Conservation (phyloP, 1,139 yeast genomes). For the Casaregolazyma suthepensis region DNA sequence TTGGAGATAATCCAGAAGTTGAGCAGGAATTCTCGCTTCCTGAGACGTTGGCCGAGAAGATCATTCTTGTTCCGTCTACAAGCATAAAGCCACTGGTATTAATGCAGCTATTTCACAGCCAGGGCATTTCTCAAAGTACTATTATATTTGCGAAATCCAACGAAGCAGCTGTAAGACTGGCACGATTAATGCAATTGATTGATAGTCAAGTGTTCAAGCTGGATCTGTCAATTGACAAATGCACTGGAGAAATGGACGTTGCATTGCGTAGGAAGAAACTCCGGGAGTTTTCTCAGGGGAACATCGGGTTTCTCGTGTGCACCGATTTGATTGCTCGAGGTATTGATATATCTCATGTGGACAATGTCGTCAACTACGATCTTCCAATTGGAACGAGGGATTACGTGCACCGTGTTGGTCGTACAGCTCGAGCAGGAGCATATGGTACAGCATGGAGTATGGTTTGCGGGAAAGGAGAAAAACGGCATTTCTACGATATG, state of each 20-base stretch:
- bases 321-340: slow-evolving; percentile 96
- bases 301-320: slow-evolving; percentile 58
- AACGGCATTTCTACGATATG: slow-evolving; percentile 50
- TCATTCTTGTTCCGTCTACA: slow-evolving; percentile 26
- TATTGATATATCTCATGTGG: slow-evolving; percentile 67
- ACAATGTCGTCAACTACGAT: slow-evolving; percentile 82
- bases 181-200: slow-evolving; percentile 52
- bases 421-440: slow-evolving; percentile 91
- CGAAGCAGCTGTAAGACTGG: slow-evolving; percentile 73
- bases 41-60: slow-evolving; percentile 29
- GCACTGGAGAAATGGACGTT: slow-evolving; percentile 35
- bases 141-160: slow-evolving; percentile 77
- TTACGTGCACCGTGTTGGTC: slow-evolving; percentile 91
- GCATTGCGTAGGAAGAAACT: slow-evolving; percentile 37
- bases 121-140: slow-evolving; percentile 33
- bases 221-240: slow-evolving; percentile 25
- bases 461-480: slow-evolving; percentile 70
- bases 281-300: slow-evolving; percentile 48
- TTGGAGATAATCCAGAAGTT: slow-evolving; percentile 35
- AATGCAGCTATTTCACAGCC: slow-evolving; percentile 45
- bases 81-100: slow-evolving; percentile 67
- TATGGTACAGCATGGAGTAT: slow-evolving; percentile 68
- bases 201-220: slow-evolving; percentile 26
- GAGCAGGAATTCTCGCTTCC: slow-evolving; percentile 40
- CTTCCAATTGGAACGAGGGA: slow-evolving; percentile 84